phyloP scores from a whole-genome alignment of 345 rosid genomes.

The Bruguiera parviflora region DNA sequence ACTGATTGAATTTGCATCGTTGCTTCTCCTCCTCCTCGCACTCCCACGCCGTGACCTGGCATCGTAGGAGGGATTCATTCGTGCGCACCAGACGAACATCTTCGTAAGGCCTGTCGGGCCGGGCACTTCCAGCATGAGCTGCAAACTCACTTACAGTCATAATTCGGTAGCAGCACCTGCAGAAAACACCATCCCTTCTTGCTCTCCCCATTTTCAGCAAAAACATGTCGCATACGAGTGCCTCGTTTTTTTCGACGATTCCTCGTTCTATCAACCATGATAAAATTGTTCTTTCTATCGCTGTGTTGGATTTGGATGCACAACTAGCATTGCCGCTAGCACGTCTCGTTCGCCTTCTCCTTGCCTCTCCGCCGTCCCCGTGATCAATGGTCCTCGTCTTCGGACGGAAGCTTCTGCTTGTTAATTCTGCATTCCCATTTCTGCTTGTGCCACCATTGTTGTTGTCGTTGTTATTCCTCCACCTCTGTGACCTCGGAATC shows the following conservation, averaged over 20 bases:
- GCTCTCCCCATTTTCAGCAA: not conserved
- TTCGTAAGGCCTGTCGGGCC: constrained; percentile 1
- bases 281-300: constrained; percentile 3
- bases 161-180: constrained; percentile 16
- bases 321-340: too few relatives aligned
- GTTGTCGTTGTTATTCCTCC: too few relatives aligned
- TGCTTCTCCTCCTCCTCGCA: not conserved
- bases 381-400: too few relatives aligned
- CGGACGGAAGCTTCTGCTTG: too few relatives aligned
- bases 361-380: too few relatives aligned
- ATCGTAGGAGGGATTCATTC: not conserved
- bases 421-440: too few relatives aligned
- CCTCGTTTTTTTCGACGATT: not conserved
- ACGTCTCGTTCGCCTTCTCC: too few relatives aligned
- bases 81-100: not conserved
- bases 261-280: constrained; percentile 24
- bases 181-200: constrained; percentile 14
- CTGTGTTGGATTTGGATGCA: too few relatives aligned
- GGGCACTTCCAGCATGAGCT: constrained; percentile 11
- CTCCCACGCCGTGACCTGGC: constrained; percentile 3
- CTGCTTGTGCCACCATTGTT: too few relatives aligned
- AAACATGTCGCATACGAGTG: not conserved
- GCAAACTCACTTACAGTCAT: constrained; percentile 21
- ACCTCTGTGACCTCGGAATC: too few relatives aligned
- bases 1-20: not conserved